These are phyloP conservation scores for Colletotrichum australisinense DNA, from an alignment of 2,329 filamentous ascomycete genomes.

Conservation along the genomic window DNA sequence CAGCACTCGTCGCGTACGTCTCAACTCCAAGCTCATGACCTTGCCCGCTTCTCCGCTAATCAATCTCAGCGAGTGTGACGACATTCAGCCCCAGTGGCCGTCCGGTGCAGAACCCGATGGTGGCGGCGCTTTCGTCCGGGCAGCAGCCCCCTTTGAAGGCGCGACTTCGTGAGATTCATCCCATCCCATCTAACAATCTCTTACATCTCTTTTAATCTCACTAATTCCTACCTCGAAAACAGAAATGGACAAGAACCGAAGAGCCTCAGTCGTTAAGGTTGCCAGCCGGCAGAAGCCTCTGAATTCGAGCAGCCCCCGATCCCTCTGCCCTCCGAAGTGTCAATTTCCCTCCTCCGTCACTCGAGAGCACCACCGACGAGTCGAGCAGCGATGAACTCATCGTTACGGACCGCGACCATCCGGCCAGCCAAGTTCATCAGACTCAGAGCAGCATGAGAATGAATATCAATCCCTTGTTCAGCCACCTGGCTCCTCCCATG, in stretches of 20 bases:
- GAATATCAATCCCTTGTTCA: background rate
- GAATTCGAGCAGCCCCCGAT: background rate
- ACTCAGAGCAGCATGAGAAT: background rate
- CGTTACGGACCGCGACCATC: background rate
- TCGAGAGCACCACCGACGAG: background rate
- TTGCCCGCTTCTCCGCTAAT: background rate
- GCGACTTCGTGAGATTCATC: conserved; percentile 7
- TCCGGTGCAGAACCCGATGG: conserved; percentile 22
- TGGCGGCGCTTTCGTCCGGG: conserved; percentile 15
- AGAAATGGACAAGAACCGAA: conserved; percentile 24
- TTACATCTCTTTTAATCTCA: background rate
- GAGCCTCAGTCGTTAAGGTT: conserved; percentile 15
- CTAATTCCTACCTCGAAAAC: background rate
- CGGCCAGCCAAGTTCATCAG: background rate
- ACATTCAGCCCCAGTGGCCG: conserved; percentile 3
- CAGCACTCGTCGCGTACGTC: background rate
- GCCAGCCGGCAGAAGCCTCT: background rate
- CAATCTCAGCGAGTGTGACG: background rate
- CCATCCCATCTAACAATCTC: background rate
- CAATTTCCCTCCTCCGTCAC: background rate
- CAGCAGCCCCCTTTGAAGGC: background rate
- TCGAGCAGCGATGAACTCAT: background rate
- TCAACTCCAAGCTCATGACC: background rate
- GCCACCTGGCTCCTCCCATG: background rate
- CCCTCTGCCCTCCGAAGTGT: conserved; percentile 2